Evolutionary conservation across 441 rosid species (phyloP), one percentile per base, ranked within the genome.

Genomic region (Populus hybrid): DNA sequence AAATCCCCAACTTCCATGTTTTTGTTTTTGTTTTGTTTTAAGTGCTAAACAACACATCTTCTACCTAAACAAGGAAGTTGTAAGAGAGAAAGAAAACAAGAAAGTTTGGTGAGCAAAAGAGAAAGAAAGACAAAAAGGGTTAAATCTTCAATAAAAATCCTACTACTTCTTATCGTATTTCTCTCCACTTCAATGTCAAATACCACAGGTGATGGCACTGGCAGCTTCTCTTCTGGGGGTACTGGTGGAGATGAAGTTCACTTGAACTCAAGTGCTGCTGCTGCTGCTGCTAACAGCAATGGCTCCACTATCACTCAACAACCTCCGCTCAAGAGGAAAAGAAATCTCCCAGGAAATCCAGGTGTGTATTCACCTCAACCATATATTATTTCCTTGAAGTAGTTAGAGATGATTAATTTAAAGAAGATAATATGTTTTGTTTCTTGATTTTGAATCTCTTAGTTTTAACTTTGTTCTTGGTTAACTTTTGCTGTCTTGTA

Each of bases 311-410:
- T 21, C 33, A 70, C 80, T 69, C 86, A 74, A 36, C 85, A 77
- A 26, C 78, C 80, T 66, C 80, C 83, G 2, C 67, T 74, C 65
- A 88, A 83, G 86, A 90, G 78, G 84, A 90, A 80, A 69, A 86
- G 93, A 86, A 90, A 83, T 68, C 82, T 84, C 1, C 89, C 91
- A 2, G 91, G 91, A 76, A 87, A 80, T 64, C 93, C 90, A 76
- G 91, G 93, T 89, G 11, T 12, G 7, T 31, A 26, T 7, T 9
- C 4, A 26, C 45, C 8, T 8, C 20, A 3, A 56, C 69, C 26
- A 20, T 23, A 2, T 38, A 14, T 72, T 31, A 10, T 24, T 53
- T 64, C 56, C 12, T 50, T 1, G 8, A 45, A 45, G 53, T 38
- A 38, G 9, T 38, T 33, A 6, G 42, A 7, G 42, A 38, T 38